Evolutionary conservation across 2,329 filamentous ascomycete species (phyloP), one percentile per base, ranked within the genome.

Genomic region (Kalmusia sp.): DNA sequence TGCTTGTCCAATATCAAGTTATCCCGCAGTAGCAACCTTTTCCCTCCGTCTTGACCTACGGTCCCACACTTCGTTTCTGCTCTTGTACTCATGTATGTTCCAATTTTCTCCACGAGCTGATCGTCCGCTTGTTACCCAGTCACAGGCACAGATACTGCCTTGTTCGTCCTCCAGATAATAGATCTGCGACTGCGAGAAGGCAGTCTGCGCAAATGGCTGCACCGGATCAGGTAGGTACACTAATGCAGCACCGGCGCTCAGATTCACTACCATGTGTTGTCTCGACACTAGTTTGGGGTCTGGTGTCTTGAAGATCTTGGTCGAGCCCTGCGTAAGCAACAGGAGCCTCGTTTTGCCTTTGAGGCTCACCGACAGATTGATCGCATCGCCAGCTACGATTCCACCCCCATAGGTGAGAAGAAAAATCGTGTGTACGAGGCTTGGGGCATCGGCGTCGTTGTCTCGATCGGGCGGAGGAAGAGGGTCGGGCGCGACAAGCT

Each of bases 351-450:
- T 88, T 2, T 78, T 76, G 2, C 80, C 63, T 9, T 85, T 84
- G 41, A 96, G 80, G 8, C 83, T 81, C 56, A 96, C 83, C 17
- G 80, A 79, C 22, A 99, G 84, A 66, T 88, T 81, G 72, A 98
- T 88, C 59, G 84, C 81, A 73, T 99, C 95, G 35, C 93, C 92
- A 11, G 89, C 91, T 1, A 99, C 90, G 12, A 99, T 85, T 2
- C 95, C 95, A 37, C 95, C 95, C 44, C 95, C 95, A 71, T 98
- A 99, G 0, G 93, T 96, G 43, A 99, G 83, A 31, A 98, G 82
- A 70, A 96, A 98, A 34, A 96, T 87, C 27, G 95, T 81, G 49
- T 81, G 85, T 7, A 92, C 83, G 51, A 90, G 90, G 19, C 57
- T 47, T 34, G 73, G 77, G 28, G 72, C 38, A 27, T 61, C 38